Evolutionary conservation across 2,329 filamentous ascomycete species (phyloP).

Genomic region (Alternaria angustiovoidea): DNA sequence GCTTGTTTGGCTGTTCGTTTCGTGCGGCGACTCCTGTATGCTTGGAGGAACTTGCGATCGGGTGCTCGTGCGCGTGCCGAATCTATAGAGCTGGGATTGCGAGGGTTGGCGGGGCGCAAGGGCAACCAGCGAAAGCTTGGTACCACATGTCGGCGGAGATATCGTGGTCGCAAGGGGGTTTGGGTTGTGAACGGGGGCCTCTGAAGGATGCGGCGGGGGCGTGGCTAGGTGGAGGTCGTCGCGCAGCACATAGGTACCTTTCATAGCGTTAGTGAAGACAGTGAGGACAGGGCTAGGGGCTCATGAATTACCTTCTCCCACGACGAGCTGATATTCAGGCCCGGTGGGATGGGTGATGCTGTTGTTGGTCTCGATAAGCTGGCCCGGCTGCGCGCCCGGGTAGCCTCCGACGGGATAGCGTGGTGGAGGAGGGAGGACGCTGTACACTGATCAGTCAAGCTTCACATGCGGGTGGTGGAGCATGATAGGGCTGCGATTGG

Average conservation of each 20-base stretch:
- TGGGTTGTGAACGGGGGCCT: slow-evolving; percentile 83
- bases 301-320: slow-evolving; percentile 78
- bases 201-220: slow-evolving; percentile 93
- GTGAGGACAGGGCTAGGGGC: slow-evolving; percentile 5
- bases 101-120: slow-evolving; percentile 65
- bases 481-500: slow-evolving; percentile 37
- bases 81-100: slow-evolving; percentile 53
- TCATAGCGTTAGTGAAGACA: slow-evolving; percentile 32
- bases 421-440: slow-evolving; percentile 81
- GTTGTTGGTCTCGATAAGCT: slow-evolving; percentile 94
- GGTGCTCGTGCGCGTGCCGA: slow-evolving; percentile 53
- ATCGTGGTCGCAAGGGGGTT: slow-evolving; percentile 90
- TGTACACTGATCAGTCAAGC: slow-evolving; percentile 39
- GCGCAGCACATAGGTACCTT: slow-evolving; percentile 87
- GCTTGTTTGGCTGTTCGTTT: slow-evolving; percentile 55
- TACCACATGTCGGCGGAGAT: slow-evolving; percentile 83
- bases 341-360: slow-evolving; percentile 80
- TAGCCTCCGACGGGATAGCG: slow-evolving; percentile 81
- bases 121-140: slow-evolving; percentile 80
- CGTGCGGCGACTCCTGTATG: slow-evolving; percentile 56
- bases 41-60: slow-evolving; percentile 54
- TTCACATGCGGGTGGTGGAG: slow-evolving; percentile 24
- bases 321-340: slow-evolving; percentile 86
- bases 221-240: slow-evolving; percentile 93
- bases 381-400: slow-evolving; percentile 75